Percentiles rank a stretch among this genome's conserved stretches.
Conservation (phyloP, 805 yeast species). For the Metschnikowia vanudenii region DNA sequence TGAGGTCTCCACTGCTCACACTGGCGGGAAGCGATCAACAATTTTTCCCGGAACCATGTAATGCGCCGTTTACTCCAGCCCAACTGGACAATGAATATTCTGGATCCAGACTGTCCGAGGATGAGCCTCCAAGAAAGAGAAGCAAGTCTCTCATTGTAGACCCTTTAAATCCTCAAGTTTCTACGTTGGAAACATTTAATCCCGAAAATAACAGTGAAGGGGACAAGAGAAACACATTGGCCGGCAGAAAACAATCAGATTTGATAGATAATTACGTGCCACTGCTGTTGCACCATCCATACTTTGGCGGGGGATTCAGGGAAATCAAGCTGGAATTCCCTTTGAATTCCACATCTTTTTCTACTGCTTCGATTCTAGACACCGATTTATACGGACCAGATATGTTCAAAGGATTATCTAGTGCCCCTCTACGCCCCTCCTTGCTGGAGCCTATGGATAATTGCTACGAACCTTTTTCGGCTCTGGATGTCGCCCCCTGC, state of each 20-base stretch:
- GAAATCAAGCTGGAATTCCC: slow-evolving; percentile 1
- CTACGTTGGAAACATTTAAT: slow-evolving; percentile 1
- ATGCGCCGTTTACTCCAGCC: neutral
- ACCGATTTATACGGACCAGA: neutral
- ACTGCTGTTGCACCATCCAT: slow-evolving; percentile 5
- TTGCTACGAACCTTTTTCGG: slow-evolving; percentile 8
- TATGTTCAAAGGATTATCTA: neutral
- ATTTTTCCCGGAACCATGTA: neutral
- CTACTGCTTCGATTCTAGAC: neutral
- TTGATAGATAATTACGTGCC: slow-evolving; percentile 3
- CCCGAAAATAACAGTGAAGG: neutral
- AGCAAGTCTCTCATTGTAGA: slow-evolving; percentile 4
- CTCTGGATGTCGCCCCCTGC: neutral
- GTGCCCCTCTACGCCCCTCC: neutral
- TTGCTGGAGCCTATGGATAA: neutral
- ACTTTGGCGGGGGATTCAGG: slow-evolving; percentile 1
- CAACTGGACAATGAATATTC: neutral
- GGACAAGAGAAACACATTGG: neutral
- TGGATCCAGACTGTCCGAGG: neutral
- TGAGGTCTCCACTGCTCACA: neutral
- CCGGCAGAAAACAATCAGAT: neutral
- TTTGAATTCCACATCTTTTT: neutral
- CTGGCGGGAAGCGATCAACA: neutral
- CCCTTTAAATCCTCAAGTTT: neutral
- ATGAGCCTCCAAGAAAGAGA: slow-evolving; percentile 7